These are phyloP conservation scores for Monosporascus sp. DNA, from an alignment of 2,329 filamentous ascomycete genomes.

Conservation along the genomic window DNA sequence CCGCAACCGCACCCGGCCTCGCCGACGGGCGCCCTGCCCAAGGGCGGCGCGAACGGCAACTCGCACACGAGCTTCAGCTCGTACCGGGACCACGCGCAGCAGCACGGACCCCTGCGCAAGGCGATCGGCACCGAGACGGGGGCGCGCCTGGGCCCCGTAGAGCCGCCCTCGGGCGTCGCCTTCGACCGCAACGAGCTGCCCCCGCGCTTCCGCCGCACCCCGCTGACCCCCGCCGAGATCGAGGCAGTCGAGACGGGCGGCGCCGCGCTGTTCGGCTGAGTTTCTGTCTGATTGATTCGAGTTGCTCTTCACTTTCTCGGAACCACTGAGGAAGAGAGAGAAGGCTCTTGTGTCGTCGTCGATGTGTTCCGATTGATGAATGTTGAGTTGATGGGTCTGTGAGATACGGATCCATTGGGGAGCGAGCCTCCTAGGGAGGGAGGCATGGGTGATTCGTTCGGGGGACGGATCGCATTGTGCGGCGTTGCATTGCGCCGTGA, in stretches of 20 bases:
- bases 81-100: slow-evolving; percentile 73
- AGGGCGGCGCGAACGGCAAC: slow-evolving; percentile 29
- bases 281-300: no score
- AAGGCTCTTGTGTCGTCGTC: no score
- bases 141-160: slow-evolving; percentile 65
- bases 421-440: no score
- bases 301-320: not conserved
- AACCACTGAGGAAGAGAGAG: not conserved
- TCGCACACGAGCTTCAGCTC: slow-evolving; percentile 63
- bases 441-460: no score
- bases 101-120: slow-evolving; percentile 70
- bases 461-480: no score
- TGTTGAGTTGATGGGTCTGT: no score
- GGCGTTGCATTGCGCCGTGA: no score
- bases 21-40: slow-evolving; percentile 59
- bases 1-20: slow-evolving; percentile 70
- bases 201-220: slow-evolving; percentile 69
- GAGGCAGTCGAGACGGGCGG: slow-evolving; percentile 94
- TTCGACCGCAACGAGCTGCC: slow-evolving; percentile 91
- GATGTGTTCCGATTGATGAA: no score
- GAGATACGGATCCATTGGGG: no score
- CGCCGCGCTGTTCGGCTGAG: slow-evolving; percentile 53
- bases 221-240: slow-evolving; percentile 78
- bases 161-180: slow-evolving; percentile 66
- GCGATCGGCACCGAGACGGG: slow-evolving; percentile 53